Conservation (phyloP, 2,329 filamentous ascomycete genomes). For the Aureobasidium sp. region DNA sequence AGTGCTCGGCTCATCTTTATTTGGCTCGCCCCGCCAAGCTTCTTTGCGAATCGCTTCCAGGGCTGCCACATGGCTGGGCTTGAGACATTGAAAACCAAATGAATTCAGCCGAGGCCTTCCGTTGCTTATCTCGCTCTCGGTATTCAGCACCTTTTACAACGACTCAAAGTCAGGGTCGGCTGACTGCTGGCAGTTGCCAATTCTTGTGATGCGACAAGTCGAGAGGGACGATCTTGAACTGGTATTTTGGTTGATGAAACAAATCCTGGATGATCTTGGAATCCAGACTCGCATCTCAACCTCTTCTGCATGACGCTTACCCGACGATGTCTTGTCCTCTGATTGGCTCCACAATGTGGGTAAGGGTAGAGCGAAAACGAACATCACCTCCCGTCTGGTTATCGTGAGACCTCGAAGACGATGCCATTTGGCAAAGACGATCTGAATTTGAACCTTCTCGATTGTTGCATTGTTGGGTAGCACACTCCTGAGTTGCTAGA, state of each 20-base stretch:
- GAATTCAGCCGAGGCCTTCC: conserved; percentile 4
- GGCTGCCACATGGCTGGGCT: conserved; percentile 2
- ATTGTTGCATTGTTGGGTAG: not conserved
- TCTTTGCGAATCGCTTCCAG: conserved; percentile 3
- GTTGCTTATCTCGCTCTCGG: not conserved
- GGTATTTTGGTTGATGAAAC: not conserved
- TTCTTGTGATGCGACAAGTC: not conserved
- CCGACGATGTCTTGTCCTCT: not conserved
- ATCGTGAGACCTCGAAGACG: not conserved
- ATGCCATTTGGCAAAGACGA: not conserved
- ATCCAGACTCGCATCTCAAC: not conserved
- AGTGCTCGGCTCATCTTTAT: conserved; percentile 11
- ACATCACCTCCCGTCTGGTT: not conserved
- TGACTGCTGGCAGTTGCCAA: not conserved
- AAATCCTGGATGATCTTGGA: not conserved
- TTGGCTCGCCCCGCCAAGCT: conserved; percentile 8
- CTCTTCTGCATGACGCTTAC: not conserved
- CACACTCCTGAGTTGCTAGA: not conserved
- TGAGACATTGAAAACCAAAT: conserved; percentile 5
- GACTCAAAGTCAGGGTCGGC: conserved; percentile 1
- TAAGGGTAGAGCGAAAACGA: not conserved
- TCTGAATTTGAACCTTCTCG: not conserved
- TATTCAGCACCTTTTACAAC: not conserved
- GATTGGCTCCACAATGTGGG: not conserved
- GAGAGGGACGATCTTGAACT: not conserved